Conservation (phyloP, 2,329 filamentous ascomycete species). For the Seiridium cupressi region DNA sequence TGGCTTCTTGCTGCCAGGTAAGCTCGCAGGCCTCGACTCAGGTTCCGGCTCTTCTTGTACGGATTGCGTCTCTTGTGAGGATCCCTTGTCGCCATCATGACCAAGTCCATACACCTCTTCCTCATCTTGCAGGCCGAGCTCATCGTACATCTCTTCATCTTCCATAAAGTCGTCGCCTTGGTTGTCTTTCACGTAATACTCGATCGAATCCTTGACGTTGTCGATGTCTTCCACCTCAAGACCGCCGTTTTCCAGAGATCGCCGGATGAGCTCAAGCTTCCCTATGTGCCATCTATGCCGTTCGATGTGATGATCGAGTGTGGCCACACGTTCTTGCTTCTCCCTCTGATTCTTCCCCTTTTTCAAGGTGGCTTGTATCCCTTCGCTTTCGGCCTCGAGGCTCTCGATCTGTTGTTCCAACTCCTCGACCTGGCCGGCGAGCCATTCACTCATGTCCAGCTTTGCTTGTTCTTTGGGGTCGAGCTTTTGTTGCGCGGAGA, state of each 20-base stretch:
- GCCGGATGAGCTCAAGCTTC: constrained; percentile 86
- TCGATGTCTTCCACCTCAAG: constrained; percentile 85
- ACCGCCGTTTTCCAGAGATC: constrained; percentile 88
- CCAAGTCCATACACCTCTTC: constrained; percentile 83
- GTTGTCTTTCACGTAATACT: constrained; percentile 91
- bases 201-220: constrained; percentile 87
- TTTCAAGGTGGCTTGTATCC: constrained; percentile 84
- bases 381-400: constrained; percentile 86
- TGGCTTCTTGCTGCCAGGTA: constrained; percentile 46
- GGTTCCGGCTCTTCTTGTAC: constrained; percentile 79
- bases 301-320: constrained; percentile 82
- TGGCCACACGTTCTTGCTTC: constrained; percentile 84
- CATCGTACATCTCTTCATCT: constrained; percentile 93
- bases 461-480: constrained; percentile 99
- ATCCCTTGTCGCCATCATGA: constrained; percentile 79
- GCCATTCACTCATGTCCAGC: constrained; percentile 81
- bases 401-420: constrained; percentile 91
- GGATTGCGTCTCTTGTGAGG: constrained; percentile 94
- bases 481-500: constrained; percentile 86
- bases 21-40: constrained; percentile 44
- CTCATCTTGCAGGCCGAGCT: constrained; percentile 87
- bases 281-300: constrained; percentile 95
- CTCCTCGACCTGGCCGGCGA: constrained; percentile 84
- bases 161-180: constrained; percentile 88
- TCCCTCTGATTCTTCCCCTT: constrained; percentile 85